Evolutionary conservation across 208 protist genomes (phyloP).

Genomic region (Borovskyia barvae): DNA sequence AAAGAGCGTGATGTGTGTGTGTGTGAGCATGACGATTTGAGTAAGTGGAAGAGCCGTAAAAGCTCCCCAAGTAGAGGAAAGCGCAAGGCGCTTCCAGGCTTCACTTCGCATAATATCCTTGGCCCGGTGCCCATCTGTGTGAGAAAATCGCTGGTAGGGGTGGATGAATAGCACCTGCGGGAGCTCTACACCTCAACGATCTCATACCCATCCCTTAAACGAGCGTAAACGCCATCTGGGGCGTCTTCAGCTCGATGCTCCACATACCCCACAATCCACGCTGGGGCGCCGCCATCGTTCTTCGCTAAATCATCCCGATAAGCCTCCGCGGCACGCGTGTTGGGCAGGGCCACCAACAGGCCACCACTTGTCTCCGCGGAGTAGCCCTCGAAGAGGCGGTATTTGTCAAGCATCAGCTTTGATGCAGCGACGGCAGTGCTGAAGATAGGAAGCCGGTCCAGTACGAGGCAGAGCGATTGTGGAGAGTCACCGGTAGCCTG

Average conservation of each 20-base stretch:
- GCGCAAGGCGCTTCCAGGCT: too few relatives aligned
- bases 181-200: conserved; percentile 64
- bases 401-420: conserved; percentile 77
- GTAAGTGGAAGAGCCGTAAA: too few relatives aligned
- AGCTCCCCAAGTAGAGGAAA: too few relatives aligned
- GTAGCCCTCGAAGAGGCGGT: conserved; percentile 87
- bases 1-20: too few relatives aligned
- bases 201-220: conserved; percentile 46
- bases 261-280: conserved; percentile 90
- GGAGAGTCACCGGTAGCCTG: conserved; percentile 41
- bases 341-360: conserved; percentile 85
- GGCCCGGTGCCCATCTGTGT: too few relatives aligned
- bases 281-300: conserved; percentile 59
- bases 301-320: conserved; percentile 73
- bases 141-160: too few relatives aligned
- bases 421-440: conserved; percentile 76
- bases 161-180: too few relatives aligned
- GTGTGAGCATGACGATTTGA: too few relatives aligned
- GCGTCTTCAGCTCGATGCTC: conserved; percentile 10
- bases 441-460: conserved; percentile 89
- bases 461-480: conserved; percentile 60
- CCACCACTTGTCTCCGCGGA: conserved; percentile 96
- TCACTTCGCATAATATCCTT: too few relatives aligned
- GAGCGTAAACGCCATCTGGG: conserved; percentile 34
- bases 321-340: conserved; percentile 41